Percentiles rank a stretch among this genome's conserved stretches.
These are phyloP conservation scores for Kurtzmaniella natalensis DNA, from an alignment of 1,139 yeast genomes.

Conservation along the genomic window DNA sequence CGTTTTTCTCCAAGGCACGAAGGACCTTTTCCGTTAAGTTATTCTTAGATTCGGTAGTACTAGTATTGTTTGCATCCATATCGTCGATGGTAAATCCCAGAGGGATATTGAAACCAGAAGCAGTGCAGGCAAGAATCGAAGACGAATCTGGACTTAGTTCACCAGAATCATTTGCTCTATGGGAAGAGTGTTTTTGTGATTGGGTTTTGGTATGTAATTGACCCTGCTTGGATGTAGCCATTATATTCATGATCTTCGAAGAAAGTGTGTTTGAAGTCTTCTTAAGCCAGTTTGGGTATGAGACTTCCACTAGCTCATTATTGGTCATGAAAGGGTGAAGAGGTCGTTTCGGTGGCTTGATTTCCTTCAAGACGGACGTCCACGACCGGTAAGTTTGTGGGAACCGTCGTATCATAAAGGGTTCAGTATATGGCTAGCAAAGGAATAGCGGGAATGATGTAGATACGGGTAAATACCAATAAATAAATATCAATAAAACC, in stretches of 20 bases:
- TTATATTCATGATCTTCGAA: constrained; percentile 3
- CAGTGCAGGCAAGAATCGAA: too few species aligned
- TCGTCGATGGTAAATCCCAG: constrained; percentile 3
- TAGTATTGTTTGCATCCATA: constrained; percentile 2
- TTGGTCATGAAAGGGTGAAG: constrained; percentile 26
- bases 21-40: constrained; percentile 5
- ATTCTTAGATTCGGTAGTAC: too few species aligned
- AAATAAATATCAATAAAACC: too few species aligned
- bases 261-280: constrained; percentile 14
- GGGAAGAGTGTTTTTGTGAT: neutral
- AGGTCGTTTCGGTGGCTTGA: constrained; percentile 1
- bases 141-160: too few species aligned
- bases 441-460: too few species aligned
- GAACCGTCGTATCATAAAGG: constrained; percentile 19
- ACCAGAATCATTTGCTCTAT: neutral
- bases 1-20: constrained; percentile 4
- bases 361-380: constrained; percentile 1
- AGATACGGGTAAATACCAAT: too few species aligned
- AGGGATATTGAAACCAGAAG: constrained; percentile 5
- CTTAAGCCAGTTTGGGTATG: constrained; percentile 24
- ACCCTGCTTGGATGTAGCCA: constrained; percentile 4
- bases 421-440: too few species aligned
- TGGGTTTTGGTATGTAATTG: too few species aligned
- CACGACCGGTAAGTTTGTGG: constrained; percentile 17
- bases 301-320: constrained; percentile 19